Base-by-base conservation (phyloP, 164 flowering plant species). In the Litsea cubeba region DNA sequence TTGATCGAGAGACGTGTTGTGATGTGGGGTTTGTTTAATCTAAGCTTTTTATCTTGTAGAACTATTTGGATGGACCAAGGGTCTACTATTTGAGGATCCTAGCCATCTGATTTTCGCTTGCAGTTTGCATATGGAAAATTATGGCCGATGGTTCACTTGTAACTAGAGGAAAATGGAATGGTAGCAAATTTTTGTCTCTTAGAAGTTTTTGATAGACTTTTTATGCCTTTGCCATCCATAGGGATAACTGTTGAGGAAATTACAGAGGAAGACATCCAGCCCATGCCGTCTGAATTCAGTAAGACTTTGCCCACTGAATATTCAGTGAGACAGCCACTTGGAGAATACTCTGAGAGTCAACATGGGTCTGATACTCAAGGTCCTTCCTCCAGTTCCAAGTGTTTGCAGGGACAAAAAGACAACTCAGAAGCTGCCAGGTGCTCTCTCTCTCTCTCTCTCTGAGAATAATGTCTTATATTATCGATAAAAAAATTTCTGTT, bases 341-440 rank as follows among this genome's bases (percentile, higher is more conserved):
- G 68, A 62, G 77, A 77, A 49, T 66, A 60, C 50, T 70, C 78
- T 54, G 73, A 75, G 76, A 78, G 40, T 74, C 79, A 72, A 50
- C 64, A 69, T 70, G 75, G 62, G 32, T 68, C 76, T 49, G 69
- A 64, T 30, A 65, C 30, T 74, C 76, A 65, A 74, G 78, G 69
- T 74, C 75, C 74, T 7, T 70, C 75, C 68, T 72, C 82, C 26
- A 80, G 81, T 78, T 71, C 88, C 35, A 88, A 88, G 46, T 57
- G 71, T 58, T 75, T 88, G 75, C 79, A 84, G 72, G 85, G 88
- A 58, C 73, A 88, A 72, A 85, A 82, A 77, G 89, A 86, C 74
- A 87, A 93, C 64, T 92, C 99, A 24, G 96, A 92, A 76, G 78
- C 92, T 65, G 76, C 91, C 78, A 95, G 98, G 99, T 91, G 35